These are phyloP conservation scores for Rhizopus stolonifer DNA, from an alignment of 371 early-diverging fungal species.

Conservation along the genomic window DNA sequence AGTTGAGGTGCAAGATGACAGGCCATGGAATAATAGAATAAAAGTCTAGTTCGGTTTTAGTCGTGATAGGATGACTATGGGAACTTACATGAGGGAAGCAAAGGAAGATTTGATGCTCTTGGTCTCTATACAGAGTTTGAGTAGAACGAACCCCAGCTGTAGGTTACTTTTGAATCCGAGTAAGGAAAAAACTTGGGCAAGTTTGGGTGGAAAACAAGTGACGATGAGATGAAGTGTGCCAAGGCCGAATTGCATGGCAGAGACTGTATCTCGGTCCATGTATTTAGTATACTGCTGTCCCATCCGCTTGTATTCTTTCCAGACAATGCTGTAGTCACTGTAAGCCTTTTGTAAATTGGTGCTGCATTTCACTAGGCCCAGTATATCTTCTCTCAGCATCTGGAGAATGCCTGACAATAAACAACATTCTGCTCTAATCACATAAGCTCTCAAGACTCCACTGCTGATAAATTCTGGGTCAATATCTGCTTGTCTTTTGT, in stretches of 20 bases:
- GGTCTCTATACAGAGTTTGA: slow-evolving; percentile 48
- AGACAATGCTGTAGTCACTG: slow-evolving; percentile 28
- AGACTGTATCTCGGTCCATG: slow-evolving; percentile 37
- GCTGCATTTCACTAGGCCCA: slow-evolving; percentile 52
- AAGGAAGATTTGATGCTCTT: slow-evolving; percentile 51
- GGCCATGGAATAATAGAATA: slow-evolving; percentile 24
- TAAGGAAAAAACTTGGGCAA: slow-evolving; percentile 37
- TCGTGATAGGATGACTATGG: too few species aligned
- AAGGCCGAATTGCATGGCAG: slow-evolving; percentile 39
- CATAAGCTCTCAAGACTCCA: slow-evolving; percentile 52
- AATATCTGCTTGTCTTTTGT: slow-evolving; percentile 1
- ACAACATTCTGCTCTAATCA: slow-evolving; percentile 52
- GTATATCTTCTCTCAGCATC: slow-evolving; percentile 46
- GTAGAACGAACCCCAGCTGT: slow-evolving; percentile 51
- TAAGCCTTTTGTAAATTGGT: slow-evolving; percentile 51
- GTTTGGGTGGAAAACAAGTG: slow-evolving; percentile 49
- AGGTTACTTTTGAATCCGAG: slow-evolving; percentile 53
- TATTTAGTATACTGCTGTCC: slow-evolving; percentile 30
- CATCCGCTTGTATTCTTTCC: slow-evolving; percentile 40
- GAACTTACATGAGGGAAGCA: slow-evolving; percentile 53
- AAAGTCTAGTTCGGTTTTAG: slow-evolving; percentile 23
- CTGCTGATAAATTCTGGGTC: slow-evolving; percentile 34
- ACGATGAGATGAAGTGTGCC: slow-evolving; percentile 55
- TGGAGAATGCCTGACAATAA: slow-evolving; percentile 49
- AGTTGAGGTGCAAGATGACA: slow-evolving; percentile 26